These are phyloP conservation scores for Telopea speciosissima DNA, from an alignment of 177 flowering plant species.

Conservation along the genomic window DNA sequence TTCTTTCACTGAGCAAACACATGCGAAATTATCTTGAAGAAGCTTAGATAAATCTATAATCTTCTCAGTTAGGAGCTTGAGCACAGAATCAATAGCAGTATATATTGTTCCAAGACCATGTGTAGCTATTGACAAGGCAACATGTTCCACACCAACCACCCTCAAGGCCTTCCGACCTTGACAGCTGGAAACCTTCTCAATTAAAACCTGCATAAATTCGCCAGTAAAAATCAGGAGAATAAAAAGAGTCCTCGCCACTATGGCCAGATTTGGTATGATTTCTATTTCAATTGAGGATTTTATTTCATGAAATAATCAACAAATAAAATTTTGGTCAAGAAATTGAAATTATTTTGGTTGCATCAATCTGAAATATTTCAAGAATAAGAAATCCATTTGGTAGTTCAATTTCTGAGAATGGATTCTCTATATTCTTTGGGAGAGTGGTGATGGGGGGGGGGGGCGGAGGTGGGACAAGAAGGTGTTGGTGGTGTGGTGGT, in stretches of 20 bases:
- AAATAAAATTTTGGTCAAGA: too few species aligned
- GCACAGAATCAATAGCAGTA: conserved; percentile 9
- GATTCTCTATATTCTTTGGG: too few species aligned
- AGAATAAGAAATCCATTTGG: too few species aligned
- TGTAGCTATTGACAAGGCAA: conserved; percentile 16
- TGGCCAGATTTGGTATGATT: too few species aligned
- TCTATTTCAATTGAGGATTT: too few species aligned
- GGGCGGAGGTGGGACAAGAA: too few species aligned
- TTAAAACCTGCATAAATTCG: conserved; percentile 17
- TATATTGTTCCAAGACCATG: conserved; percentile 21
- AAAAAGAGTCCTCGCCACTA: not conserved
- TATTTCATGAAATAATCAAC: too few species aligned
- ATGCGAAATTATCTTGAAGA: conserved; percentile 14
- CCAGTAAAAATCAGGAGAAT: not conserved
- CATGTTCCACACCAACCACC: conserved; percentile 18
- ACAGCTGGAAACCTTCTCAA: conserved; percentile 19
- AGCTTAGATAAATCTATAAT: conserved; percentile 15
- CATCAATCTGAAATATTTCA: too few species aligned
- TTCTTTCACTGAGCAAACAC: conserved; percentile 16
- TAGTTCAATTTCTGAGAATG: too few species aligned
- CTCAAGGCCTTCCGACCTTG: conserved; percentile 21
- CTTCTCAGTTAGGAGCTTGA: conserved; percentile 16
- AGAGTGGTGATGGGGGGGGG: too few species aligned
- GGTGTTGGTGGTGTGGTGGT: too few species aligned
- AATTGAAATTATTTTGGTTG: too few species aligned